Conservation (phyloP, 2,329 filamentous ascomycete species). For the Paradendryphiella salina region DNA sequence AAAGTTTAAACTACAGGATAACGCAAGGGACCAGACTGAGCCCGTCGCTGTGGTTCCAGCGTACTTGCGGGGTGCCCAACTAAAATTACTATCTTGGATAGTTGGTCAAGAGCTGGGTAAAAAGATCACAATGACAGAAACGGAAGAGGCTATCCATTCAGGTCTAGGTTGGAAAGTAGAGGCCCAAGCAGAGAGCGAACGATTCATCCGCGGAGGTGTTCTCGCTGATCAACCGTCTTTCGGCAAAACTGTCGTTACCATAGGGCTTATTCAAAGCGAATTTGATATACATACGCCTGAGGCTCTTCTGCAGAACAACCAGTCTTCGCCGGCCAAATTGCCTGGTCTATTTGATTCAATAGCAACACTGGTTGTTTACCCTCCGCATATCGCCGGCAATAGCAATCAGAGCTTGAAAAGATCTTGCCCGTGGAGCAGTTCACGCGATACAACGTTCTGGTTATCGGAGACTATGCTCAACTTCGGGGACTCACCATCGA, state of each 20-base stretch:
- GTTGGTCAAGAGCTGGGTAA: conserved; percentile 54
- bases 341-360: conserved; percentile 50
- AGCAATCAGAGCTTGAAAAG: conserved; percentile 59
- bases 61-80: conserved; percentile 57
- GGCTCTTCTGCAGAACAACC: conserved; percentile 21
- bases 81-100: conserved; percentile 64
- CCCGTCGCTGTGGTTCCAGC: conserved; percentile 40
- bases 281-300: conserved; percentile 28
- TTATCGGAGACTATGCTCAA: conserved; percentile 47
- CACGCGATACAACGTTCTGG: conserved; percentile 49
- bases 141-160: conserved; percentile 59
- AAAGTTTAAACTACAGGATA: conserved; percentile 51
- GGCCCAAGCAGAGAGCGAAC: conserved; percentile 51
- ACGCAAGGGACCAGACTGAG: conserved; percentile 36
- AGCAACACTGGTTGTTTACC: conserved; percentile 65
- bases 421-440: conserved; percentile 49
- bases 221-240: conserved; percentile 67
- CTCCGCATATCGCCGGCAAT: conserved; percentile 61
- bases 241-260: conserved; percentile 65
- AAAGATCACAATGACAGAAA: conserved; percentile 49
- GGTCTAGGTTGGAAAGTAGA: conserved; percentile 62
- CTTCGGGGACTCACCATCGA: conserved; percentile 51
- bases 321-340: neutral
- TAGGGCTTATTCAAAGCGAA: conserved; percentile 59
- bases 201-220: conserved; percentile 60